Conservation (phyloP, 306 rosid genomes). For the Prunus padus region DNA sequence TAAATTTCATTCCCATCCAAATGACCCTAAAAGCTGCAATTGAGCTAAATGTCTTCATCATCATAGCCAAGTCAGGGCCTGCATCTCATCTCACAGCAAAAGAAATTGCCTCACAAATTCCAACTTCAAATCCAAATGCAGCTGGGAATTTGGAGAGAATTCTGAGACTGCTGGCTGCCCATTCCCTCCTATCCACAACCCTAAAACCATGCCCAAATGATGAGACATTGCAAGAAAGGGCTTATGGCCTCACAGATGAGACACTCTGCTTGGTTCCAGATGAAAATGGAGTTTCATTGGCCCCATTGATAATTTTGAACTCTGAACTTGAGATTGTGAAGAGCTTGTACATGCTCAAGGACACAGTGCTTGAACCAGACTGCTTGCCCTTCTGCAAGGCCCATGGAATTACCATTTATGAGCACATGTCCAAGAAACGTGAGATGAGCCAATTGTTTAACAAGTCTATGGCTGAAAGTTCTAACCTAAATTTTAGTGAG, state of each 20-base stretch:
- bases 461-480: not conserved
- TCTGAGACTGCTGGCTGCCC: not conserved
- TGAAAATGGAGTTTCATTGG: slow-evolving; percentile 8
- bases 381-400: not conserved
- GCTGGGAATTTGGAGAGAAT: slow-evolving; percentile 9
- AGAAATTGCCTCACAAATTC: slow-evolving; percentile 8
- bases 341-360: slow-evolving; percentile 4
- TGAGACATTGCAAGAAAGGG: not conserved
- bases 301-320: not conserved
- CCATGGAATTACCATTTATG: not conserved
- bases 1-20: not conserved
- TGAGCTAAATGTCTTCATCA: slow-evolving; percentile 18
- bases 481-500: not conserved
- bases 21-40: slow-evolving; percentile 20
- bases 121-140: not conserved
- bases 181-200: slow-evolving; percentile 11
- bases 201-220: not conserved
- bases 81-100: slow-evolving; percentile 13
- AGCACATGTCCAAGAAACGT: not conserved
- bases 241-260: slow-evolving; percentile 15
- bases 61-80: slow-evolving; percentile 18
- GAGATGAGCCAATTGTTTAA: not conserved
- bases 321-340: not conserved
- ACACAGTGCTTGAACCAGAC: slow-evolving; percentile 8
- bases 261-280: not conserved